Base-by-base conservation (phyloP, 1,284 basidiomycete genomes). In the Gymnopus androsaceus region DNA sequence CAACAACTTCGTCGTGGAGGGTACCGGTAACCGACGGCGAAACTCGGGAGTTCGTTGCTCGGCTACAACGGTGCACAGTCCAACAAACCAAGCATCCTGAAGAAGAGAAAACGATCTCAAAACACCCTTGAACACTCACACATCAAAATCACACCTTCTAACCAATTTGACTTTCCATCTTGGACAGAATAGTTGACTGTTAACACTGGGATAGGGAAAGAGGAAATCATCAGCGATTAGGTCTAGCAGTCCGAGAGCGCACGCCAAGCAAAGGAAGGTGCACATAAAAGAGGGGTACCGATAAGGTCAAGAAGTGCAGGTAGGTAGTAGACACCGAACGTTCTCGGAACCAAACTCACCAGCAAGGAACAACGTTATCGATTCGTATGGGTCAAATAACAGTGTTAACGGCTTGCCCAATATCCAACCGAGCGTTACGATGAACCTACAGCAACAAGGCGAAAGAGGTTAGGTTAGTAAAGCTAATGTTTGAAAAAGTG, bases 301-400 rank as follows among this genome's bases (percentile, higher is more conserved):
- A n/a, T n/a, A n/a, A n/a, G n/a, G n/a, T n/a, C n/a, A n/a, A n/a
- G n/a, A n/a, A n/a, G n/a, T n/a, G n/a, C n/a, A n/a, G n/a, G n/a
- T n/a, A n/a, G n/a, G n/a, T n/a, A n/a, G n/a, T n/a, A n/a, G n/a
- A n/a, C n/a, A n/a, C n/a, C n/a, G n/a, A 9, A 42, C 6, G 6
- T 42, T 42, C 7, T 12, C 7, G 14, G 31, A 27, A 21, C 30
- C 53, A 8, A 54, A 23, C 54, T 17, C 11, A 71, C 74, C 72
- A 14, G 82, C 75, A 46, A 89, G 72, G 63, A 85, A 74, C 2
- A 75, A 62, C 46, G 82, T 81, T 37, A 89, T 75, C 6, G 88
- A 88, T 70, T 93, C 87, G 64, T 90, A 91, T 0, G 90, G 88
- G 65, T 94, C 91, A 66, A 93, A 92, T 28, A 92, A 73, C 5